These are phyloP conservation scores for Chalciporus piperatus DNA, from an alignment of 768 basidiomycete genomes.

Conservation along the genomic window DNA sequence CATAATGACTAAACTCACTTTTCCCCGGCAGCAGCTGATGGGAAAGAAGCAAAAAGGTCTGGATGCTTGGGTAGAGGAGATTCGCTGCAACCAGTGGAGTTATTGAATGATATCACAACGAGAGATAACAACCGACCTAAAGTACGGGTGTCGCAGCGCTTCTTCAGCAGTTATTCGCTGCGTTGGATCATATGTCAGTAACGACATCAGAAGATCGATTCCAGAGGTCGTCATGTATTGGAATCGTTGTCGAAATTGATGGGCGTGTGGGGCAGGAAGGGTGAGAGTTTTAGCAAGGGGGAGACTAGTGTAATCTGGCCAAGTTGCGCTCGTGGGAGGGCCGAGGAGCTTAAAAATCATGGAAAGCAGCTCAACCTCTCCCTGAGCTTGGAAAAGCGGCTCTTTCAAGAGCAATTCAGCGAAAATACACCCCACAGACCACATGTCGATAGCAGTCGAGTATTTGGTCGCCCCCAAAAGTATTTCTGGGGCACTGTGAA, in stretches of 20 bases:
- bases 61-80: constrained; percentile 95
- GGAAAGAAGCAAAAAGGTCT: constrained; percentile 93
- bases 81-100: constrained; percentile 52
- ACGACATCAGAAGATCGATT: constrained; percentile 74
- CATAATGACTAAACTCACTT: constrained; percentile 50
- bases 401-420: constrained; percentile 94
- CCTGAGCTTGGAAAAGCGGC: constrained; percentile 96
- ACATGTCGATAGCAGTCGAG: constrained; percentile 95
- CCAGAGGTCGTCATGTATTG: constrained; percentile 81
- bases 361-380: constrained; percentile 86
- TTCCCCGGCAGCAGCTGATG: constrained; percentile 94
- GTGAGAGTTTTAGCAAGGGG: constrained; percentile 80
- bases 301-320: constrained; percentile 80
- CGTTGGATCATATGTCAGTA: constrained; percentile 89
- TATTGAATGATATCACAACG: background rate
- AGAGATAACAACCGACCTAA: constrained; percentile 51
- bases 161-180: constrained; percentile 85
- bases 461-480: constrained; percentile 91
- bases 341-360: constrained; percentile 97
- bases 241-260: constrained; percentile 82
- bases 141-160: constrained; percentile 88
- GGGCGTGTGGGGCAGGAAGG: constrained; percentile 69
- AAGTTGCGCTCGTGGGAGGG: constrained; percentile 80
- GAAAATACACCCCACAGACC: constrained; percentile 99
- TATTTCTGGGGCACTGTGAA: constrained; percentile 85